Conservation (phyloP, 441 rosid genomes). For the Pelargonium cotyledonis region DNA sequence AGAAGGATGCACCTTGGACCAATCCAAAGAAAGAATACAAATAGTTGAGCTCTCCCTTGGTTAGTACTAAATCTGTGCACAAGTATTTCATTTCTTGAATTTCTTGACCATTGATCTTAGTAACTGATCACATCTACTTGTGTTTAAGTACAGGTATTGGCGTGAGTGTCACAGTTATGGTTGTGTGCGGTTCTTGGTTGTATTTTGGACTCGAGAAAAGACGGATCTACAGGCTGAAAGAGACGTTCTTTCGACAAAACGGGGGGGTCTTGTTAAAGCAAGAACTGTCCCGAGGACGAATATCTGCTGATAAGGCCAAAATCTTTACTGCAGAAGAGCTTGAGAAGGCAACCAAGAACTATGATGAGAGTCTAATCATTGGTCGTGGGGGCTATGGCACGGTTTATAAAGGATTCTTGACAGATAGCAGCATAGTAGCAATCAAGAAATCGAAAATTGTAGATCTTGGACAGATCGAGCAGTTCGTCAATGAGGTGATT, state of each 20-base stretch:
- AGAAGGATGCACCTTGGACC: constrained; percentile 9
- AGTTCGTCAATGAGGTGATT: constrained; percentile 24
- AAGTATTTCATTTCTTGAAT: too few species aligned
- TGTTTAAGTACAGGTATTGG: constrained; percentile 13
- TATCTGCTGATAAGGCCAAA: constrained; percentile 23
- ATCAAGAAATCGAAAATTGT: constrained; percentile 28
- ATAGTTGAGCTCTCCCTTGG: neutral
- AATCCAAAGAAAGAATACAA: neutral
- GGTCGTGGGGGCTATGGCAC: constrained; percentile 46
- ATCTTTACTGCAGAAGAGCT: constrained; percentile 36
- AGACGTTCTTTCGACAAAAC: constrained; percentile 27
- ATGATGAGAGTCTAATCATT: constrained; percentile 23
- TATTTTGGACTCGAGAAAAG: constrained; percentile 19
- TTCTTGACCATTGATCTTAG: neutral
- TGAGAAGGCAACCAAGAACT: constrained; percentile 38
- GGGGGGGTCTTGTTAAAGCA: constrained; percentile 35
- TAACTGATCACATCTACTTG: neutral
- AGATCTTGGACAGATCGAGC: constrained; percentile 18
- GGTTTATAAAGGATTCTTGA: constrained; percentile 30
- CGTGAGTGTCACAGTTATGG: constrained; percentile 18
- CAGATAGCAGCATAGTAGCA: constrained; percentile 22
- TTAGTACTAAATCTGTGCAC: neutral
- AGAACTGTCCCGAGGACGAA: constrained; percentile 22
- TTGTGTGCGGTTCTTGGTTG: constrained; percentile 16
- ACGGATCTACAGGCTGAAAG: constrained; percentile 17